Percentiles rank a stretch among this genome's conserved stretches.
Conservation (phyloP, 208 protist species). For the Trichomonas gallinae region DNA sequence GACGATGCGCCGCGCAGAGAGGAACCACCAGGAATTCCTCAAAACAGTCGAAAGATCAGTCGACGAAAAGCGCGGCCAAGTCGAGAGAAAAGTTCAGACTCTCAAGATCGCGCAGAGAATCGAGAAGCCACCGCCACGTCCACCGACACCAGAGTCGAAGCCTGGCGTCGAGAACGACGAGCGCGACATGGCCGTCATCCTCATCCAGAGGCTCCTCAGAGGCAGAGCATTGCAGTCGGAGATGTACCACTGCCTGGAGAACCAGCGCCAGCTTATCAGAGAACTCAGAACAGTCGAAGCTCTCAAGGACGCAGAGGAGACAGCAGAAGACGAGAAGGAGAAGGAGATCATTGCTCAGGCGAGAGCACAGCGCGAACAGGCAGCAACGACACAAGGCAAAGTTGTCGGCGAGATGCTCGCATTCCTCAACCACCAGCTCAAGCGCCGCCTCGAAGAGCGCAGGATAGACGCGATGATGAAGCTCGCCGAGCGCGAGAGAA, state of each 20-base stretch:
- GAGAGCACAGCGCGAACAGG: not conserved
- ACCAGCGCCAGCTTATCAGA: not conserved
- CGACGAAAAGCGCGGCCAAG: not conserved
- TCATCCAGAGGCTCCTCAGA: not conserved
- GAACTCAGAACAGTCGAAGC: not conserved
- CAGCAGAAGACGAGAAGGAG: not conserved
- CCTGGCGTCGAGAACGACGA: not conserved
- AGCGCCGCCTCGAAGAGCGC: not conserved
- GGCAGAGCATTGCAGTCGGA: not conserved
- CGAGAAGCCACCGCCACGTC: slow-evolving; percentile 12
- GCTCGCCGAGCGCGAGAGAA: not conserved
- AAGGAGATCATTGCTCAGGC: not conserved
- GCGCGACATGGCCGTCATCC: not conserved
- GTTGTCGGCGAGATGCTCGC: not conserved
- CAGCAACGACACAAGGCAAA: not conserved
- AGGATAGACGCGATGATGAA: slow-evolving; percentile 18
- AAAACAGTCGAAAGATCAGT: not conserved
- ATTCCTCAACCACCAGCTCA: not conserved
- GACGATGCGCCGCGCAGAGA: not conserved
- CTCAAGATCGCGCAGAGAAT: not conserved
- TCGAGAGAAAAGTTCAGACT: not conserved
- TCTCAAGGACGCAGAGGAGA: not conserved
- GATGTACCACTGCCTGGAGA: not conserved
- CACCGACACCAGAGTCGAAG: not conserved
- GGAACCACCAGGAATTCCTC: not conserved